Conservation (phyloP, 176 grass and related monocot genomes). For the Poa pratensis region DNA sequence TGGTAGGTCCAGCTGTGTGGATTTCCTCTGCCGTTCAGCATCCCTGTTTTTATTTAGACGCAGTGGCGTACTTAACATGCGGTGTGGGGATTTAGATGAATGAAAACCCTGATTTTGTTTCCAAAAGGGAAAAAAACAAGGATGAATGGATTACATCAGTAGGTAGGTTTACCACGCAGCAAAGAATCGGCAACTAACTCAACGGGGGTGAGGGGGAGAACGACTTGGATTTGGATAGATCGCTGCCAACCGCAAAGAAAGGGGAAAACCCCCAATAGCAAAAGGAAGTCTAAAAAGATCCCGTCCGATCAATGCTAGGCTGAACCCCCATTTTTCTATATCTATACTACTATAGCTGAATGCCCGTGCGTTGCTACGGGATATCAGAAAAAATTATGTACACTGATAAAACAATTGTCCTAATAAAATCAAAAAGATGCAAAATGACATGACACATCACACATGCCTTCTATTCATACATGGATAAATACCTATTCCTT, state of each 20-base stretch:
- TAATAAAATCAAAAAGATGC: too few relatives aligned
- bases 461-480: too few relatives aligned
- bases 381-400: too few relatives aligned
- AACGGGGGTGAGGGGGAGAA: background rate
- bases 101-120: background rate
- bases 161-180: background rate
- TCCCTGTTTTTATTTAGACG: background rate
- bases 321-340: background rate
- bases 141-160: background rate
- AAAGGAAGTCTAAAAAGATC: background rate
- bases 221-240: background rate
- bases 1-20: background rate
- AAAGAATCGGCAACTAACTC: background rate
- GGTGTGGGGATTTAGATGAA: background rate
- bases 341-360: too few relatives aligned
- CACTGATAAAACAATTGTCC: too few relatives aligned
- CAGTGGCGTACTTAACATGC: background rate
- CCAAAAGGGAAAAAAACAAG: background rate
- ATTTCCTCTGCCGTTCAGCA: constrained; percentile 4
- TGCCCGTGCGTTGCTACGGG: too few relatives aligned
- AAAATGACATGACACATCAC: too few relatives aligned
- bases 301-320: background rate
- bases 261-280: background rate
- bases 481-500: too few relatives aligned
- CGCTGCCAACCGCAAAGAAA: background rate